Base-by-base conservation (phyloP, 2,329 filamentous ascomycete species). In the Sclerotinia glacialis region DNA sequence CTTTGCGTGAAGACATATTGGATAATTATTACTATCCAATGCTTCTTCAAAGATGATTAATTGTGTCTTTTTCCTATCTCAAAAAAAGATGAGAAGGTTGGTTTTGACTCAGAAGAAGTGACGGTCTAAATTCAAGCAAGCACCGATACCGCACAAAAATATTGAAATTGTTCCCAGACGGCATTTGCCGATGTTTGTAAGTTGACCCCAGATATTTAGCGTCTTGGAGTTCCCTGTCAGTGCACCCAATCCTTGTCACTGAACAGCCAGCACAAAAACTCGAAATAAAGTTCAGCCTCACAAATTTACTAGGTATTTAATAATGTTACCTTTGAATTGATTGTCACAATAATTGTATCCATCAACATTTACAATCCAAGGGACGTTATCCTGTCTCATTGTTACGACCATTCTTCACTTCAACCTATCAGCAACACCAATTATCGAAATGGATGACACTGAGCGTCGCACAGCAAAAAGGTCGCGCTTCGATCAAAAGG, bases 401-500 rank as follows among this genome's bases (percentile, higher is more conserved):
- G 18, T 21, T 31, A 26, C 12, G 8, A 23, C 16, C 4, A 37
- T 56, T 1, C 31, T 28, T 44, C 44, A 44, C 23, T 50, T n/a
- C 47, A 31, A 50, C 12, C 5, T 18, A 62, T 14, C 21, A 53
- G 16, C 60, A 53, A 26, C 40, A 59, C 26, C 58, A 42, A 28
- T 26, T 49, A 26, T 47, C 53, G 74, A 67, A 56, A 93, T 96
- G 92, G 87, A 90, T 72, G 92, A 95, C 74, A 84, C 89, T 70
- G 90, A 93, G 72, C 86, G 88, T 76, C 86, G 87, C 69, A 83
- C 82, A 68, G 81, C 83, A 68, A 96, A 96, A 83, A 90, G 93
- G 69, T 97, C 93, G 76, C 92, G 94, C 78, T 97, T 98, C 79
- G 94, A 98, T 77, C 92, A 96, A 78, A 95, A 88, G 56, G 92